Evolutionary conservation across 2,329 filamentous ascomycete genomes (phyloP).

Genomic region (Pseudogymnoascus sp.): DNA sequence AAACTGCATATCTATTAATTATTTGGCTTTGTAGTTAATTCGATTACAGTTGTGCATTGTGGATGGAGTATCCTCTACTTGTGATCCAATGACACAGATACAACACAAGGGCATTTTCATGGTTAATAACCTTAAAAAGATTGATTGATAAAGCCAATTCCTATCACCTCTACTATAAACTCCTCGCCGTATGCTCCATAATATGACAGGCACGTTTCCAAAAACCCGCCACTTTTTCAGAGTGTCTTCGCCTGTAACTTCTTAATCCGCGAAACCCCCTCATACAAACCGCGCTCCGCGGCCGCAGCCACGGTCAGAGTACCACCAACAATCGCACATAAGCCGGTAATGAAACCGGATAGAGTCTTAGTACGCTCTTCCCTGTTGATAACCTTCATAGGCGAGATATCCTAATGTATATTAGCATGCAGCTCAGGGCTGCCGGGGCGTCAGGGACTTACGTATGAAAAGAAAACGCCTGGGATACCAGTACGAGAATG

Average conservation of each 20-base stretch:
- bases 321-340: constrained; percentile 91
- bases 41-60: background rate
- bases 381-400: constrained; percentile 98
- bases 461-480: constrained; percentile 97
- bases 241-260: constrained; percentile 69
- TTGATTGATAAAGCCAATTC: background rate
- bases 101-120: background rate
- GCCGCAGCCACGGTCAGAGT: constrained; percentile 94
- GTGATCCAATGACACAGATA: background rate
- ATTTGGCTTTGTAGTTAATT: background rate
- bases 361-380: constrained; percentile 87
- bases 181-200: constrained; percentile 5
- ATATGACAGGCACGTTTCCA: constrained; percentile 6
- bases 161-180: constrained; percentile 7
- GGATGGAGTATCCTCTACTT: background rate
- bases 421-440: constrained; percentile 13
- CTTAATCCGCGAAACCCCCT: constrained; percentile 76
- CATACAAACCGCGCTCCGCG: constrained; percentile 83
- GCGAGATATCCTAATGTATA: constrained; percentile 75
- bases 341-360: constrained; percentile 82
- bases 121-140: background rate
- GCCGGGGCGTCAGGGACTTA: constrained; percentile 41
- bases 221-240: constrained; percentile 25
- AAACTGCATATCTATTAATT: background rate
- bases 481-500: constrained; percentile 90